Base-by-base conservation (phyloP, 345 rosid species). In the Eucalyptus polyanthemos region DNA sequence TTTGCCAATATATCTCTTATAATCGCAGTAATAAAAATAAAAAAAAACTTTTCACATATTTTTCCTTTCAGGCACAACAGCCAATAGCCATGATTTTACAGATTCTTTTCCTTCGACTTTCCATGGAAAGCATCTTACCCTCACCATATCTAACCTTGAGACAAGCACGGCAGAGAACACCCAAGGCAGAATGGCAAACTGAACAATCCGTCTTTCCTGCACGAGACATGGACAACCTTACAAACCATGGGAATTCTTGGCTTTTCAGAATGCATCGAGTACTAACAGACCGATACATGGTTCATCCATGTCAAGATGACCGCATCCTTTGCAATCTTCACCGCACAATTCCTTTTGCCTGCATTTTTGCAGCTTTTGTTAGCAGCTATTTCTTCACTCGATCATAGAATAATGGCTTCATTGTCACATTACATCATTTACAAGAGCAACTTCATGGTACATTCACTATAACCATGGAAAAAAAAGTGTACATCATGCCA, bases 201-300 rank as follows among this genome's bases (percentile, higher is more conserved):
- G 93, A 92, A 60, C 94, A 93, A 49, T 93, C 93, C 8, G 92
- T 93, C 89, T 92, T 93, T 89, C 94, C 94, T 93, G 93, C 81
- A 87, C 14, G 8, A 37, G 83, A 72, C 40, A 87, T n/a, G 85
- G 14, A 47, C 29, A 53, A 54, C 8, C 44, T 42, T 81, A 80
- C 87, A 45, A 72, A 90, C 94, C 93, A 19, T 3, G 27, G 83
- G 83, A 37, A 72, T 21, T 72, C 8, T 72, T 72, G 27, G 45
- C 83, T 72, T 37, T 72, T 37, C 14, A 72, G 83, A 72, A 72
- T 37, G 83, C 83, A 37, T 37, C 47, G 4, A 72, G 83, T 37
- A 42, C 45, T 72, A 72, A 72, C 83, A 16, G 42, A 88, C 89
- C 67, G 85, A 89, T 91, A 91, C 93, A 93, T 11, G 93, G 92